A percentile compares a stretch with the other conserved stretches of the same genome.
These are phyloP conservation scores for Solanum peruvianum DNA, from an alignment of 257 asterid genomes.

Conservation along the genomic window DNA sequence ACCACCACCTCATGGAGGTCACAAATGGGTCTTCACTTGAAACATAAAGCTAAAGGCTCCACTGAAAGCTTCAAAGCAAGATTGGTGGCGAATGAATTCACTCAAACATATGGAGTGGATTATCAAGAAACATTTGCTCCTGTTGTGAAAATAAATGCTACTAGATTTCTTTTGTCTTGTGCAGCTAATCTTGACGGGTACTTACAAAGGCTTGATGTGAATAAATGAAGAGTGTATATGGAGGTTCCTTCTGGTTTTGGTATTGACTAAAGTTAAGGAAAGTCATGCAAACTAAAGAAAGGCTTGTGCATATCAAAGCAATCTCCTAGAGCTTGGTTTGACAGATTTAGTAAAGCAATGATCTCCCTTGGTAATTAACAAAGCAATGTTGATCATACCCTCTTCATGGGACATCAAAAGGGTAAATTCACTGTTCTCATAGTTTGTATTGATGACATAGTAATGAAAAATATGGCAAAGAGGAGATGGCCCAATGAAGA, in stretches of 20 bases:
- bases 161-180: neutral
- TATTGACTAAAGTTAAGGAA: neutral
- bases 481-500: neutral
- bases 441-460: neutral
- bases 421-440: neutral
- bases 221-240: neutral
- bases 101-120: neutral
- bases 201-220: neutral
- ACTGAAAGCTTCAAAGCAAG: neutral
- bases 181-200: neutral
- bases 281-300: neutral
- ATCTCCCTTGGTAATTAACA: neutral
- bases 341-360: neutral
- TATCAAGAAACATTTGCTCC: neutral
- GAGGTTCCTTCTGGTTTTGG: neutral
- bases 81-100: neutral
- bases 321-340: neutral
- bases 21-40: neutral
- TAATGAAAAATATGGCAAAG: neutral
- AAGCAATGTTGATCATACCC: neutral
- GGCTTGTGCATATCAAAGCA: neutral
- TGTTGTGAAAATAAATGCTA: neutral
- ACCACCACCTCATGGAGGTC: neutral
- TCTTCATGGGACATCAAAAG: neutral
- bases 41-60: neutral